A percentile compares a stretch with the other conserved stretches of the same genome.
phyloP scores from a whole-genome alignment of 2,329 filamentous ascomycete species.

The Sordariomycetes sp. region DNA sequence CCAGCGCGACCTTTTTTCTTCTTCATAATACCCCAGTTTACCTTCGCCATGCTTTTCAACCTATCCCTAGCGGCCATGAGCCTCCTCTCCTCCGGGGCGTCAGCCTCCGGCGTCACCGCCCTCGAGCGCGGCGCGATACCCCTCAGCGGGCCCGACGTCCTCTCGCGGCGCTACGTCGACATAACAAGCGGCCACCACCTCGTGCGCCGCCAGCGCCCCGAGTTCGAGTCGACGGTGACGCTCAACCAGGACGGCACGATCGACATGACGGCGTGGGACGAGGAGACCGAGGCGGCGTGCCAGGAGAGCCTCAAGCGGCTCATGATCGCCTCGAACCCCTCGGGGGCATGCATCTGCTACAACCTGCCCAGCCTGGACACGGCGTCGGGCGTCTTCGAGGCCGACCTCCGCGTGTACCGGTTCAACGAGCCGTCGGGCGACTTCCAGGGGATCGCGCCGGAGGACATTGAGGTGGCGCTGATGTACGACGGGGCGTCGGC shows the following conservation, averaged over 20 bases:
- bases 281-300: conserved; percentile 48
- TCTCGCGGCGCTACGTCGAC: conserved; percentile 6
- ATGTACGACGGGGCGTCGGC: conserved; percentile 44
- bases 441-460: conserved; percentile 39
- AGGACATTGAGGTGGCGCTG: conserved; percentile 44
- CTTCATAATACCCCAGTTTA: not conserved
- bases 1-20: not conserved
- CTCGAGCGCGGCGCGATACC: conserved; percentile 3
- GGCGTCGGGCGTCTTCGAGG: conserved; percentile 59
- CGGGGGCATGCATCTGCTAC: conserved; percentile 73
- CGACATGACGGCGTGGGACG: conserved; percentile 47
- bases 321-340: conserved; percentile 54
- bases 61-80: conserved; percentile 3
- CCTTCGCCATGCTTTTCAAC: conserved; percentile 7
- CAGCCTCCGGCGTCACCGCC: conserved; percentile 3
- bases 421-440: conserved; percentile 46
- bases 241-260: conserved; percentile 31
- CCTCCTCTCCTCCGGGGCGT: conserved; percentile 7
- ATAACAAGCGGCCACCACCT: conserved; percentile 1
- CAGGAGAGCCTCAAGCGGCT: conserved; percentile 41
- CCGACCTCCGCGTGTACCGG: conserved; percentile 66
- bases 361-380: conserved; percentile 65
- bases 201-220: not conserved
- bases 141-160: conserved; percentile 7
- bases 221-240: conserved; percentile 12